Conservation (phyloP, 129 eudicot genomes). For the Glebionis coronaria region DNA sequence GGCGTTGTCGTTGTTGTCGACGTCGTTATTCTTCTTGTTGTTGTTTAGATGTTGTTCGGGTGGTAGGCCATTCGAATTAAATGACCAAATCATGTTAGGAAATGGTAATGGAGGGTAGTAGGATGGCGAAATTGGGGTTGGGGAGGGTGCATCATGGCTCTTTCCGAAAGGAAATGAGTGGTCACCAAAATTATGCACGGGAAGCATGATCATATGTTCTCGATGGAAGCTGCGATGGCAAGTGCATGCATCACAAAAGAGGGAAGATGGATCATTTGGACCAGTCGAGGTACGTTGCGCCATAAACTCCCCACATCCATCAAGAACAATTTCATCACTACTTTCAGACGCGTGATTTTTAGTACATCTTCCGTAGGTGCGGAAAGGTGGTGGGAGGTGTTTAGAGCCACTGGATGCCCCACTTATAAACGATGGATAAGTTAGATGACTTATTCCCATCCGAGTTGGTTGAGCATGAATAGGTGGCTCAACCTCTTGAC, state of each 20-base stretch:
- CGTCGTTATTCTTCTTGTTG: background rate
- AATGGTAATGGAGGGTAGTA: no score
- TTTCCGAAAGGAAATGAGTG: background rate
- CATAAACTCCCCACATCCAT: background rate
- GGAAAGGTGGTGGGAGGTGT: background rate
- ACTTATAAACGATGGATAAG: no score
- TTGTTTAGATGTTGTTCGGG: no score
- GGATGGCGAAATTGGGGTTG: no score
- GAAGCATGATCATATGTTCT: background rate
- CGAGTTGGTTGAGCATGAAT: no score
- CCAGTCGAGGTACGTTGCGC: background rate
- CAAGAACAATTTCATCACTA: background rate
- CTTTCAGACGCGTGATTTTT: background rate
- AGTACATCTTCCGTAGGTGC: background rate
- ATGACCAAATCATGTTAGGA: no score
- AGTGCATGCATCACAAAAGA: background rate
- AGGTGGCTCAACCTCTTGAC: no score
- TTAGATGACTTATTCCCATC: no score
- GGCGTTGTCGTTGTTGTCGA: background rate
- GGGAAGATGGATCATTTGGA: background rate
- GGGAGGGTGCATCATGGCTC: background rate
- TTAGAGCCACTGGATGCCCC: no score
- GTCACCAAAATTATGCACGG: background rate
- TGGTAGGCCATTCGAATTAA: no score
- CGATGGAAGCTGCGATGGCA: slow-evolving; percentile 2